Base-by-base conservation (phyloP, 768 basidiomycete genomes). In the Tricholoma sp. region DNA sequence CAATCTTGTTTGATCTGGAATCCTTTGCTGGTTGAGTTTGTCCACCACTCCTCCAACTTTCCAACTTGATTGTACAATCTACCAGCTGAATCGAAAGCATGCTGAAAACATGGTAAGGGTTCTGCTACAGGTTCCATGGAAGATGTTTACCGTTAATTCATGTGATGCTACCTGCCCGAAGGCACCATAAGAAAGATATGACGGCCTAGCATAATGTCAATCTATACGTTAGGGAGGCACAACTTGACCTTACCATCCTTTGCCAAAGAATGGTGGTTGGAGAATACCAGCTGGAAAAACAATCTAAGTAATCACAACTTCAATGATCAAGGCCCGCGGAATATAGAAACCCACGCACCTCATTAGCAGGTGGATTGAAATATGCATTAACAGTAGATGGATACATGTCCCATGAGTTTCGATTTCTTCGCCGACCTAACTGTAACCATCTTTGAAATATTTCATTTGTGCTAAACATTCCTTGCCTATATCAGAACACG, bases 201-300 rank as follows among this genome's bases (percentile, higher is more conserved):
- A 77, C 4, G 97, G 97, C 92, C 89, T 91, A 56, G 31, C 16
- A 4, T 34, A 47, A 51, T 50, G 24, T 19, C 58, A 31, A 49
- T 60, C 59, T 10, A 46, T 54, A 56, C 54, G 46, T 34, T 50
- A 24, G 47, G 18, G 4, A 52, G 22, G 24, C 19, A 46, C 39
- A 18, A 43, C 49, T 27, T 34, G 31, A 18, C 57, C 79, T 37
- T 58, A 89, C 89, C 93, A 96, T 55, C 84, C 77, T 53, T 82
- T 76, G 4, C 81, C 82, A 77, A 94, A 98, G 81, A 94, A 98
- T 0, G 95, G 95, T 1, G 91, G 87, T 61, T 88, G 92, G 16
- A 98, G 74, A 64, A 98, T 94, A 22, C 97, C 97, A 19, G 97
- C 96, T 8, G 97, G 95, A 76, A 99, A 98, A 19, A 94, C 91